Evolutionary conservation across 2,329 filamentous ascomycete species (phyloP), one percentile per base, ranked within the genome.

Genomic region (Pseudogymnoascus sp.): DNA sequence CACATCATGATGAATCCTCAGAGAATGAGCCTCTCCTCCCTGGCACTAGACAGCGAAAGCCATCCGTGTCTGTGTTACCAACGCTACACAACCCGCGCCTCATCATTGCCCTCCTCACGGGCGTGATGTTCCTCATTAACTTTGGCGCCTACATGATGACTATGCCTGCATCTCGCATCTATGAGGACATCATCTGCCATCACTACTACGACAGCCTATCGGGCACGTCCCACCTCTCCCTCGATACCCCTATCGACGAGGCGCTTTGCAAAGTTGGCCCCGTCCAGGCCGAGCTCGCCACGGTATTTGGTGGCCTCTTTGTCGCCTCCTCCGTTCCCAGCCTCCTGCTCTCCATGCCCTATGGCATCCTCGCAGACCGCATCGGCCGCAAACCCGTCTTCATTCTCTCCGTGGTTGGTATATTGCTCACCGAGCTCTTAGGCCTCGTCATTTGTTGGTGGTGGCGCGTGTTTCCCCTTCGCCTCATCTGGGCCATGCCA

Each of bases 131-230:
- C 43, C 28, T 75, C 12, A 65, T 69, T 2, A 66, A 69, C 1
- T 67, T 69, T 33, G 68, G 72, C 1, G 69, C 67, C n/a, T 70
- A 69, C 2, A 69, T 78, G 26, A 70, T 69, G 62, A 66, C 63
- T 7, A 72, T 78, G 26, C 72, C 76, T 14, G 65, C 67, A 41
- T 71, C 74, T 6, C 71, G 76, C 46, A 69, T 76, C 28, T 72
- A 72, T 41, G 77, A 78, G 64, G 74, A 78, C 66, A 73, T 77
- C 35, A 66, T 77, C 19, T 78, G 77, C 66, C 75, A 73, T 61
- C 73, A 75, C 61, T 77, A 77, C 62, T 73, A 71, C 60, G 66
- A 70, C n/a, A 50, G 65, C 14, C 38, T 69, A 16, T 46, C 67
- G 22, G 68, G 68, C 10, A 63, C 59, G 4, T 68, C 62, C 12